Base-by-base conservation (phyloP, 305 asterid genomes). In the Fraxinus ornus region DNA sequence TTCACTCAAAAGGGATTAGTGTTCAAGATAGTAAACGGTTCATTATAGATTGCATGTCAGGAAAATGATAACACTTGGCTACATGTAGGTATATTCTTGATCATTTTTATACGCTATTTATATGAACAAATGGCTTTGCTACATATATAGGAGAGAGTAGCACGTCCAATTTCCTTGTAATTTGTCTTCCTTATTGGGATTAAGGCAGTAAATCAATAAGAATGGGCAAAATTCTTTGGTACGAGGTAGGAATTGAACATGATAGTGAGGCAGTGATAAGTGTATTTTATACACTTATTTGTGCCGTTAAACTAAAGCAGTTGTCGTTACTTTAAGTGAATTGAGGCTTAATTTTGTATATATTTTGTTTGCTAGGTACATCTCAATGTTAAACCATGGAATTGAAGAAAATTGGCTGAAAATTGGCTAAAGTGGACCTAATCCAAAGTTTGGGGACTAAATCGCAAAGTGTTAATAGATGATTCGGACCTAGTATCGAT, bases 1-100 rank as follows among this genome's bases (percentile, higher is more conserved):
- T 80, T 72, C 30, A 57, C 80, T 75, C 37, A 71, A 73, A 35
- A 74, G 22, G 82, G 32, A 84, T 39, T n/a, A 41, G 81, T 2
- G 19, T 15, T 49, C 13, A 3, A 49, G 60, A 49, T 49, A 15
- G 60, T 13, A 49, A 49, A 49, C 21, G 21, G 6, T 44, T 44
- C 55, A 57, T 57, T 57, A 57, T 57, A 19, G 10, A 57, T 19
- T 2, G 22, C 26, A 60, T 19, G 70, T 60, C 70, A 21, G 28
- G 26, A 26, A 64, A 64, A 64, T 64, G 73, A 17, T 24, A 3
- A 64, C n/a, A n/a, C 70, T 60, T 7, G 30, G 30, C 13, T 60
- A 60, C 70, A 21, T 60, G 70, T 21, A 60, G 70, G 28, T 60
- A 7, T 49, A 49, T 49, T 49, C 60, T 49, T 49, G 60, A 49